These are phyloP conservation scores for Colletotrichum spinosum DNA, from an alignment of 2,329 filamentous ascomycete genomes.

Conservation along the genomic window DNA sequence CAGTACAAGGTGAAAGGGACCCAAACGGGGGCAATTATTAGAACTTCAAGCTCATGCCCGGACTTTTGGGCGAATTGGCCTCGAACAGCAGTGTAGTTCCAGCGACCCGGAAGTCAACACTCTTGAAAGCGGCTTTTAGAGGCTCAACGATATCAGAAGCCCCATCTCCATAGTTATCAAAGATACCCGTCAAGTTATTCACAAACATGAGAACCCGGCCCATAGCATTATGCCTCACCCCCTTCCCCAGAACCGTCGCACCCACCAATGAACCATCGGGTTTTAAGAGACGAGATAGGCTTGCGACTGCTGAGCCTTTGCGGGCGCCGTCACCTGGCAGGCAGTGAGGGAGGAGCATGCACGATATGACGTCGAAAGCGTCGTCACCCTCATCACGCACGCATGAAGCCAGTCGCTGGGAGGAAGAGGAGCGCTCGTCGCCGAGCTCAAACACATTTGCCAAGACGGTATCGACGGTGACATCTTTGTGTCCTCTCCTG, in stretches of 20 bases:
- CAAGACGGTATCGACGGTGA: not conserved
- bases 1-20: too few species aligned
- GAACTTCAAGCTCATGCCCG: too few species aligned
- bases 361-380: slow-evolving; percentile 10
- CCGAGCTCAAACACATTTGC: slow-evolving; percentile 10
- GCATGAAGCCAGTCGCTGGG: not conserved
- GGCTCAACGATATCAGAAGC: not conserved
- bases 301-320: slow-evolving; percentile 6
- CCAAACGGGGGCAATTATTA: too few species aligned
- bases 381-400: not conserved
- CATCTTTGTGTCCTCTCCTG: not conserved
- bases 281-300: not conserved
- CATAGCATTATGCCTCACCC: slow-evolving; percentile 5
- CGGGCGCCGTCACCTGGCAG: not conserved
- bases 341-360: slow-evolving; percentile 10
- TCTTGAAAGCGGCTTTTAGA: not conserved
- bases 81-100: slow-evolving; percentile 18
- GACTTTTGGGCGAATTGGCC: not conserved
- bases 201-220: slow-evolving; percentile 8
- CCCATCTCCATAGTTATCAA: not conserved
- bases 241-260: slow-evolving; percentile 10
- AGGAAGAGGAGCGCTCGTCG: not conserved
- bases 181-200: slow-evolving; percentile 12
- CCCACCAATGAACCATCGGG: slow-evolving; percentile 9
- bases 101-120: not conserved